Percentiles rank a stretch among this genome's conserved stretches.
These are phyloP conservation scores for Saccharomycopsis hybrid DNA, from an alignment of 1,139 yeast species.

Conservation along the genomic window DNA sequence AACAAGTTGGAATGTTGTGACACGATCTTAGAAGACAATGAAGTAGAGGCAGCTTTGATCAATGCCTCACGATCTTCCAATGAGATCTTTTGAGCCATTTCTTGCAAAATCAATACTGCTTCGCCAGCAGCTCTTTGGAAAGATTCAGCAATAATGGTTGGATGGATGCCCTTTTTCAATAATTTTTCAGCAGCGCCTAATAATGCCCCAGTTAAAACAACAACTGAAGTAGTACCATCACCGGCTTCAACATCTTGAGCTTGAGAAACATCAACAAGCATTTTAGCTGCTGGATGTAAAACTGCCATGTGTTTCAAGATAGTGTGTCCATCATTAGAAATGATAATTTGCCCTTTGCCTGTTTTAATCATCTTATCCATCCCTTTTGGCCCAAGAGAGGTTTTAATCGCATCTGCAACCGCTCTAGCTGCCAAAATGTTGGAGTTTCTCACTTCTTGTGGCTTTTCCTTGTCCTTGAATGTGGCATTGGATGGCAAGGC, in stretches of 20 bases:
- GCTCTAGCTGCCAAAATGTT: constrained; percentile 96
- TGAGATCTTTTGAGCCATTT: constrained; percentile 75
- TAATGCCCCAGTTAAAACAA: constrained; percentile 88
- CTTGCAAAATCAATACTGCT: constrained; percentile 77
- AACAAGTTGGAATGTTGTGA: constrained; percentile 80
- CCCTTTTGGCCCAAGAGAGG: constrained; percentile 97
- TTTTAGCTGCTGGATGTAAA: constrained; percentile 95
- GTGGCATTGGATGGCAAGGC: constrained; percentile 70
- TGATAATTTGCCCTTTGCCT: constrained; percentile 83
- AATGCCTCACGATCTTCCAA: constrained; percentile 74
- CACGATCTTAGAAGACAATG: constrained; percentile 89
- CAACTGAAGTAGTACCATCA: constrained; percentile 97
- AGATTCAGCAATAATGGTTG: constrained; percentile 89
- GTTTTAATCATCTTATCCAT: constrained; percentile 99
- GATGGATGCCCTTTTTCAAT: constrained; percentile 88
- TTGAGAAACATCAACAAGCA: constrained; percentile 95
- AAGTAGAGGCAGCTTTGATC: constrained; percentile 89
- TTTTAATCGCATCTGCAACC: constrained; percentile 95
- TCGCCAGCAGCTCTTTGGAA: constrained; percentile 90
- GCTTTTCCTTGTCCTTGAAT: constrained; percentile 92
- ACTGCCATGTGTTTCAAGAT: constrained; percentile 96
- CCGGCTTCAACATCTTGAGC: constrained; percentile 99
- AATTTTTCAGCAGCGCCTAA: constrained; percentile 92
- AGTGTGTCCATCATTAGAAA: constrained; percentile 97
- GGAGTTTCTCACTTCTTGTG: constrained; percentile 91